A percentile compares a stretch with the other conserved stretches of the same genome.
Evolutionary conservation across 768 basidiomycete genomes (phyloP).

Genomic region (Hygrocybe punicea): DNA sequence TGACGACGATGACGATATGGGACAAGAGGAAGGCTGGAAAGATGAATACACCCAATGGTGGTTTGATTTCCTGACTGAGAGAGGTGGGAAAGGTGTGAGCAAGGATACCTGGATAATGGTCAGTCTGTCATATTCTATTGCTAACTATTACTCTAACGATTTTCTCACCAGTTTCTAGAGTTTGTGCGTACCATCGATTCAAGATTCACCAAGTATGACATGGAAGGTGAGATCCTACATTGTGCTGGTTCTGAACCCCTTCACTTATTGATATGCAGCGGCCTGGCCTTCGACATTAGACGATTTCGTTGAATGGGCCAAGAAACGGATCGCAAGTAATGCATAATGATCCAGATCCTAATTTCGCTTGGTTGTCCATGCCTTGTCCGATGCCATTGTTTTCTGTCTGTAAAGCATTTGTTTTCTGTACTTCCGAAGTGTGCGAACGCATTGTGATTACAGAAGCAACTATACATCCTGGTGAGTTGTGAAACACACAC

Average conservation of each 20-base stretch:
- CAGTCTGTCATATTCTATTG: conserved; percentile 21
- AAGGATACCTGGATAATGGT: conserved; percentile 91
- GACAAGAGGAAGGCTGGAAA: conserved; percentile 57
- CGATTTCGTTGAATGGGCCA: conserved; percentile 58
- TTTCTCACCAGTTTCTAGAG: conserved; percentile 59
- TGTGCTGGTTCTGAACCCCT: background rate
- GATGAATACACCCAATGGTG: conserved; percentile 64
- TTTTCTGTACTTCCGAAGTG: too few species aligned
- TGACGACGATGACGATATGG: conserved; percentile 49
- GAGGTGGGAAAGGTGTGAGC: conserved; percentile 72
- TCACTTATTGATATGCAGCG: conserved; percentile 31
- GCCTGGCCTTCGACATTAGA: conserved; percentile 71
- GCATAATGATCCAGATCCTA: background rate
- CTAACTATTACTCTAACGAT: conserved; percentile 1
- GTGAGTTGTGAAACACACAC: too few species aligned
- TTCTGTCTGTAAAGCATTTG: too few species aligned
- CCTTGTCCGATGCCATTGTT: background rate
- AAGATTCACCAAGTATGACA: conserved; percentile 68
- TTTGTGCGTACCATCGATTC: conserved; percentile 75
- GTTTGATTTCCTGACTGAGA: conserved; percentile 70
- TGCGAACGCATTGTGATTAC: too few species aligned
- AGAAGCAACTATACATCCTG: background rate
- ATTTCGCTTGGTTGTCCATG: background rate
- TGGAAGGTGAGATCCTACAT: conserved; percentile 53
- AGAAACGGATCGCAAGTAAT: conserved; percentile 12